Base-by-base conservation (phyloP, 2,329 filamentous ascomycete species). In the Trichoderma lentiforme region DNA sequence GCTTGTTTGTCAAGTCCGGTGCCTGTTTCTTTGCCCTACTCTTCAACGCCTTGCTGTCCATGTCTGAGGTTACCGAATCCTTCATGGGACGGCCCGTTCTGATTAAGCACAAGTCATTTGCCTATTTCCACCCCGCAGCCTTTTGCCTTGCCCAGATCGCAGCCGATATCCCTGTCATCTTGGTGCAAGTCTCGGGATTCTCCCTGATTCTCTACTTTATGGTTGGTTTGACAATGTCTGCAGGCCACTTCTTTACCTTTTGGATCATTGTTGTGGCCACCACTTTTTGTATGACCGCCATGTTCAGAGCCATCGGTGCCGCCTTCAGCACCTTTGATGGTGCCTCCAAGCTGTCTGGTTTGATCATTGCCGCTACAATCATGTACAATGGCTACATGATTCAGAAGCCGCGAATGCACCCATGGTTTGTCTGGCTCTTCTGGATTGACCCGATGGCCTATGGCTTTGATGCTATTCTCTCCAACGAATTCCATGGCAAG, bases 401-500 rank as follows among this genome's bases (percentile, higher is more conserved):
- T 71, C 85, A 84, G 5, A 88, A 89, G 28, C 84, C 84, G 26
- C 82, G 88, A 73, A 91, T 91, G 89, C 87, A 89, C 53, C 85
- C 86, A 0, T 91, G 88, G 88, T 86, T 91, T 28, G 81, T 83
- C 3, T 91, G 89, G 89, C 78, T 91, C 3, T 90, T 86, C 73
- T 90, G 88, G 87, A 86, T 91, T 26, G 86, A 92, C 74, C 91
- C 91, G 0, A 81, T 94, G 3, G 88, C 91, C 0, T 93, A 93
- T 72, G 89, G 85, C 0, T 94, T 93, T 71, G 89, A 93, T 74
- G 87, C 87, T 0, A 79, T 94, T 0, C 84, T 93, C 76, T 84
- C 89, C 0, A 94, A 94, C 75, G 92, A 94, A 77, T 93, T 94
- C 71, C 85, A 91, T 74, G 82, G 81, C 39, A 82, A 91, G 76